These are phyloP conservation scores for Sporisorium reilianum DNA, from an alignment of 1,284 basidiomycete species.

Conservation along the genomic window DNA sequence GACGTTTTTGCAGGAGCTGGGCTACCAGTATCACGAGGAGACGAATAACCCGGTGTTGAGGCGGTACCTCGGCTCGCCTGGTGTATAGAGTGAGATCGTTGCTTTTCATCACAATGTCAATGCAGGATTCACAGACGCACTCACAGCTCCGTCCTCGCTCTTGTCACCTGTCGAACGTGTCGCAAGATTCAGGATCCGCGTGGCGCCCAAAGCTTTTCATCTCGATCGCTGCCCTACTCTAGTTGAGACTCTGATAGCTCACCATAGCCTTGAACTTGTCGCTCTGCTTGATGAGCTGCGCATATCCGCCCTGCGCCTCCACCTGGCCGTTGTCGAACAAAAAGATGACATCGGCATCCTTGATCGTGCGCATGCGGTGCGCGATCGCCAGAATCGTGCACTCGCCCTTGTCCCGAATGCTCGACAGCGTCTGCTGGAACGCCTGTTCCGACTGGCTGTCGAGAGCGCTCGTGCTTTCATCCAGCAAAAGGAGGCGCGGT, in stretches of 20 bases:
- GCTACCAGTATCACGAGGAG: conserved; percentile 90
- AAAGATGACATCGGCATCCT: conserved; percentile 62
- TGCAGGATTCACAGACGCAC: too few relatives aligned
- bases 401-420: conserved; percentile 43
- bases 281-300: conserved; percentile 35
- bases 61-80: conserved; percentile 74
- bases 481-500: conserved; percentile 58
- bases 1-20: conserved; percentile 80
- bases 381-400: conserved; percentile 66
- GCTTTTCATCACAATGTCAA: too few relatives aligned
- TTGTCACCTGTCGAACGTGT: too few relatives aligned
- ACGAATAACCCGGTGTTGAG: conserved; percentile 89
- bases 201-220: too few relatives aligned
- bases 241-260: conserved; percentile 52
- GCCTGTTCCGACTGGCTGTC: conserved; percentile 61
- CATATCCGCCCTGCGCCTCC: conserved; percentile 56
- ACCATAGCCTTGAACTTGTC: conserved; percentile 58
- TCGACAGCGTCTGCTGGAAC: conserved; percentile 54
- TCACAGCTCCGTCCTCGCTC: too few relatives aligned
- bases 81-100: too few relatives aligned
- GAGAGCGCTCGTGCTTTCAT: conserved; percentile 66
- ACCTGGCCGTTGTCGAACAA: conserved; percentile 54
- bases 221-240: not conserved
- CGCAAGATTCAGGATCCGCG: too few relatives aligned
- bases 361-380: conserved; percentile 63